A percentile compares a stretch with the other conserved stretches of the same genome.
Conservation (phyloP, 345 rosid species). For the Salix udensis region DNA sequence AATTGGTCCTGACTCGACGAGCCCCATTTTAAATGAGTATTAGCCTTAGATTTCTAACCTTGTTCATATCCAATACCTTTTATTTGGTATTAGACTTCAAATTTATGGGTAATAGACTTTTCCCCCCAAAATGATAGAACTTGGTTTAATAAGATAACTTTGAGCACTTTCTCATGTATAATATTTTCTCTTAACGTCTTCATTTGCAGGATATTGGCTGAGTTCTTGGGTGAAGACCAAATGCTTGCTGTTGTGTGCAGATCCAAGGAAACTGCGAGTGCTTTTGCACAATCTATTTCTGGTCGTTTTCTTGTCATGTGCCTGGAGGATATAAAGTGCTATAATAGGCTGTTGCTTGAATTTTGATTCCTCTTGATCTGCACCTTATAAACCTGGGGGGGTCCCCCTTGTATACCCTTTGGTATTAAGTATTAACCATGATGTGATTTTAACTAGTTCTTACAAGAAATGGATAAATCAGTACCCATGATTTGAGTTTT, state of each 20-base stretch:
- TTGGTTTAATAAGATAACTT: neutral
- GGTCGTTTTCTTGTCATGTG: conserved; percentile 49
- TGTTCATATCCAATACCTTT: too few relatives aligned
- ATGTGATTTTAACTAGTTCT: neutral
- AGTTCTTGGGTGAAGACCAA: conserved; percentile 58
- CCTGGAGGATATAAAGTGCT: conserved; percentile 51
- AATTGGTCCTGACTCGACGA: too few relatives aligned
- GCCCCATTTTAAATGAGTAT: too few relatives aligned
- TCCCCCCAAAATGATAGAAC: too few relatives aligned
- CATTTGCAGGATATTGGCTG: conserved; percentile 47
- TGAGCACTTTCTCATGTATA: neutral
- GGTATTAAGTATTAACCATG: neutral
- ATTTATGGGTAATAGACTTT: too few relatives aligned
- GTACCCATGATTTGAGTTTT: neutral
- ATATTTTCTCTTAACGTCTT: neutral
- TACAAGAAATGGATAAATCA: neutral
- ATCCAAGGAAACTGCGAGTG: conserved; percentile 32
- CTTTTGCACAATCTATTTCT: conserved; percentile 37
- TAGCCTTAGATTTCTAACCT: too few relatives aligned
- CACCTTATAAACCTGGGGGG: too few relatives aligned
- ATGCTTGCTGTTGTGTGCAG: conserved; percentile 64
- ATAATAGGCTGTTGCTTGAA: neutral
- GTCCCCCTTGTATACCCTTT: neutral
- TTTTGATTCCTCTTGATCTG: too few relatives aligned
- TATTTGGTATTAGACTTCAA: too few relatives aligned